Percentiles rank a stretch among this genome's conserved stretches.
Conservation (phyloP, 768 basidiomycete genomes). For the Inosperma sp. region DNA sequence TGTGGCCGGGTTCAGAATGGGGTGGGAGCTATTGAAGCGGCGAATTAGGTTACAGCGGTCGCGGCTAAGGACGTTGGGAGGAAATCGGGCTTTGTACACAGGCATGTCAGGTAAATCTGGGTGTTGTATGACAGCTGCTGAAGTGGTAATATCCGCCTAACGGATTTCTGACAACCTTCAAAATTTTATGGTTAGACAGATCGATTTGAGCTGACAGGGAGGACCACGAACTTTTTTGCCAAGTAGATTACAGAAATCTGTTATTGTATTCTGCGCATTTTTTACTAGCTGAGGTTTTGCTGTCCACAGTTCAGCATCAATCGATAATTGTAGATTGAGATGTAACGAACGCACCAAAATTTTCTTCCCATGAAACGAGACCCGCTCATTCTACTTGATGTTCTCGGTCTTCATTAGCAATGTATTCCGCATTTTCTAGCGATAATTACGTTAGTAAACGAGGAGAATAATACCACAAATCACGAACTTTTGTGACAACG, state of each 20-base stretch:
- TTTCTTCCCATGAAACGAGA: conserved; percentile 89
- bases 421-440: conserved; percentile 87
- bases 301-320: conserved; percentile 30
- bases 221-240: conserved; percentile 70
- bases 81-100: conserved; percentile 74
- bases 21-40: conserved; percentile 67
- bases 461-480: not conserved
- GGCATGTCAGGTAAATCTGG: conserved; percentile 66
- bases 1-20: conserved; percentile 69
- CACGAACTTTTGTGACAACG: conserved; percentile 82
- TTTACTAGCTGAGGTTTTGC: conserved; percentile 93
- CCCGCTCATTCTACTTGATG: conserved; percentile 94
- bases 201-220: not conserved
- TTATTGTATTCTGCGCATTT: conserved; percentile 90
- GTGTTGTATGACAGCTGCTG: conserved; percentile 74
- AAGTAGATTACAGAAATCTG: conserved; percentile 86
- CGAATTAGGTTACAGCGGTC: conserved; percentile 54
- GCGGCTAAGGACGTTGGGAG: conserved; percentile 60
- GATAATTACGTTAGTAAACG: not conserved
- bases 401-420: conserved; percentile 98
- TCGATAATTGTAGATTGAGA: conserved; percentile 4
- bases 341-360: conserved; percentile 54
- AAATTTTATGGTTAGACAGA: not conserved
- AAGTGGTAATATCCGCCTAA: conserved; percentile 45
- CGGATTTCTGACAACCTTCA: conserved; percentile 72